Base-by-base conservation (phyloP, 768 basidiomycete species). In the Russula virescens region DNA sequence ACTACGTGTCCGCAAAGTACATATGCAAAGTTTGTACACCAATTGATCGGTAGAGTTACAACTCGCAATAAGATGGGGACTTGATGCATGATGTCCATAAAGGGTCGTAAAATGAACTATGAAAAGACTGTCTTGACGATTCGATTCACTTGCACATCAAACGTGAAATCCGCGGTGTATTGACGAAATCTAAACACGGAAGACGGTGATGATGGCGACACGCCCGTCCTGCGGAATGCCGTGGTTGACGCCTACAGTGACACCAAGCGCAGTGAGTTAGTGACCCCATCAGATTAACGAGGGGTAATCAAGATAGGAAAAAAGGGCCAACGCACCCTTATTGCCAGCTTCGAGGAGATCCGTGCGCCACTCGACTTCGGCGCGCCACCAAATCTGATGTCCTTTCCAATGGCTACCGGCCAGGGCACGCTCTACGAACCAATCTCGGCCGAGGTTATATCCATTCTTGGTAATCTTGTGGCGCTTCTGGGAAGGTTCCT, bases 361-460 rank as follows among this genome's bases (percentile, higher is more conserved):
- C 34, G 79, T 79, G 25, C 82, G 78, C 86, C 87, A 93, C 68
- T 89, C 86, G 2, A 94, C 81, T 2, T 87, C 82, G 3, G 91
- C 89, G 68, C 78, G 76, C 91, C 91, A 94, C 77, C 81, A 84
- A 60, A 81, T 78, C 5, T 83, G 81, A 11, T 26, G 50, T 1
- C 56, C 55, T 38, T 81, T 81, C 81, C 85, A 88, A 21, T 77
- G 75, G 43, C 81, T 79, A 23, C 86, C 87, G 3, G 78, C 73
- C 18, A 81, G 68, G 11, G 92, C 91, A 9, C 77, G 81, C 47
- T 81, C 77, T 19, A 94, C 89, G 55, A 94, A 75, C 76, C 81
- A 85, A 75, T 94, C 87, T 11, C 92, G 83, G 10, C 92, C 92
- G 63, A 82, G 73, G 69, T 94, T 92, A 71, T 93, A 94, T 1